Conservation (phyloP, 805 yeast species). For the Ogataea pilisensis region DNA sequence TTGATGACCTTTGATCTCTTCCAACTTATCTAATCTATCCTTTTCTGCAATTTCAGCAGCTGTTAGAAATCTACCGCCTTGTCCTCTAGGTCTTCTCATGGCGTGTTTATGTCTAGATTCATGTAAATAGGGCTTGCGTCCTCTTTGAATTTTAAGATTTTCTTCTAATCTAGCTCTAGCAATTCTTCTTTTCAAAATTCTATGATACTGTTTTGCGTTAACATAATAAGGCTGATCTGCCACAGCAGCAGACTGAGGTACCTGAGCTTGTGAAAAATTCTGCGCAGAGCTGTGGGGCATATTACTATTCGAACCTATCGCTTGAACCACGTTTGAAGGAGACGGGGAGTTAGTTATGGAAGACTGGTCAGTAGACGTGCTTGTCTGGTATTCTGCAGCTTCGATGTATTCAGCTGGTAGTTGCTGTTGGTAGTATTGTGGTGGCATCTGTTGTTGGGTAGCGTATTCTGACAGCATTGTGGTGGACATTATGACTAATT, state of each 20-base stretch:
- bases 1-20: slow-evolving; percentile 2
- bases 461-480: slow-evolving; percentile 16
- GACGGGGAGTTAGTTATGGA: slow-evolving; percentile 19
- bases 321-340: slow-evolving; percentile 8
- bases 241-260: slow-evolving; percentile 13
- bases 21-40: slow-evolving; percentile 37
- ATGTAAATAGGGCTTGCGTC: slow-evolving; percentile 89
- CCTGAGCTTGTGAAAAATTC: too few species aligned
- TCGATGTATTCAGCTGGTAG: slow-evolving; percentile 16
- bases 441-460: slow-evolving; percentile 8
- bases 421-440: slow-evolving; percentile 9
- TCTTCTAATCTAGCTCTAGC: slow-evolving; percentile 95
- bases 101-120: slow-evolving; percentile 98
- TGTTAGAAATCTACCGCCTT: slow-evolving; percentile 94
- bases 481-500: slow-evolving; percentile 9
- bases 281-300: too few species aligned
- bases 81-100: slow-evolving; percentile 98
- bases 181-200: slow-evolving; percentile 86
- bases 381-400: slow-evolving; percentile 14
- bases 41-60: slow-evolving; percentile 85
- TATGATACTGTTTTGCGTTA: slow-evolving; percentile 95
- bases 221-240: slow-evolving; percentile 96
- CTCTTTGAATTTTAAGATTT: slow-evolving; percentile 77
- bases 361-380: slow-evolving; percentile 20
- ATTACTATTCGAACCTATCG: too few species aligned